A percentile compares a stretch with the other conserved stretches of the same genome.
These are phyloP conservation scores for Penicillium flavigenum DNA, from an alignment of 495 filamentous ascomycete genomes.

Conservation along the genomic window DNA sequence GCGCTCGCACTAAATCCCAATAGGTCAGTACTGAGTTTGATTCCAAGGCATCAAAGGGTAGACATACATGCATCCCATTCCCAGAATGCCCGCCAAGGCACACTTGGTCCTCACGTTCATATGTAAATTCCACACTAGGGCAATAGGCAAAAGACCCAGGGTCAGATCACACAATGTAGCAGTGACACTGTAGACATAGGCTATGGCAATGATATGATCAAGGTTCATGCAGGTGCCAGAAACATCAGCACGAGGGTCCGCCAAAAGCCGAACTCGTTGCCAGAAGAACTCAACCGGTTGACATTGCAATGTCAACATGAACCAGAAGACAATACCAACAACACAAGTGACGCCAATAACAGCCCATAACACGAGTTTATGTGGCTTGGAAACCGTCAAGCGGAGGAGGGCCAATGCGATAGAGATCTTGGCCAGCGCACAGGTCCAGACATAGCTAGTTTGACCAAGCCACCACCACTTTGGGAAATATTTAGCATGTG, in stretches of 20 bases:
- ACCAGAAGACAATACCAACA: conserved; percentile 37
- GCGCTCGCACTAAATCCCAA: conserved; percentile 31
- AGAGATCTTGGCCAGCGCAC: conserved; percentile 38
- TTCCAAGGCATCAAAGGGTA: neutral
- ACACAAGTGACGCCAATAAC: conserved; percentile 33
- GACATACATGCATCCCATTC: conserved; percentile 44
- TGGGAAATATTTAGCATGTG: conserved; percentile 11
- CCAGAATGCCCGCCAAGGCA: conserved; percentile 39
- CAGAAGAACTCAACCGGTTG: conserved; percentile 44
- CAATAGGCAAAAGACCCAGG: conserved; percentile 38
- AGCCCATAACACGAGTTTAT: conserved; percentile 31
- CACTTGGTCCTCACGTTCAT: conserved; percentile 40
- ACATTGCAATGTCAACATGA: conserved; percentile 45
- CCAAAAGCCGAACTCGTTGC: conserved; percentile 23
- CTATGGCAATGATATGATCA: conserved; percentile 34
- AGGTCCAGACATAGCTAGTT: conserved; percentile 37
- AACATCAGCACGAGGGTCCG: conserved; percentile 6
- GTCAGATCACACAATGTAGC: conserved; percentile 43
- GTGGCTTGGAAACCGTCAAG: conserved; percentile 30
- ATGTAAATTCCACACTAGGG: conserved; percentile 40
- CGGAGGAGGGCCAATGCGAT: conserved; percentile 45
- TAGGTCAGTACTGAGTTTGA: neutral
- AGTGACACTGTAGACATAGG: conserved; percentile 45
- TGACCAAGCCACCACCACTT: conserved; percentile 48
- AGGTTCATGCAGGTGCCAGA: conserved; percentile 36